phyloP scores from a whole-genome alignment of 2,329 filamentous ascomycete species.

The Bertia moriformis region DNA sequence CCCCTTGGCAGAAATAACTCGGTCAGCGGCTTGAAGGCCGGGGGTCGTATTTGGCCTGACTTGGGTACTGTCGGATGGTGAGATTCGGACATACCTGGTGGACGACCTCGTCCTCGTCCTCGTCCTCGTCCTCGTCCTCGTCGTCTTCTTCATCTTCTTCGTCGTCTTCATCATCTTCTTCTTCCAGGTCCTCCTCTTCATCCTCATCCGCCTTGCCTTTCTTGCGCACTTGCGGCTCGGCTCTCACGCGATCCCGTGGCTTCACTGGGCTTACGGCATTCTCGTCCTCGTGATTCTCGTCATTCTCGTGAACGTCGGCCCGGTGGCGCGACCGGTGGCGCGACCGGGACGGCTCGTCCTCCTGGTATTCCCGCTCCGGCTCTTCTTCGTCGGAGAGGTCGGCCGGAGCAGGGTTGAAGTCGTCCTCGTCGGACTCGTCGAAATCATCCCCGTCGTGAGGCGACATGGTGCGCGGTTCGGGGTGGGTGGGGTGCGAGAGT shows the following conservation, averaged over 20 bases:
- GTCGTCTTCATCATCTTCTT: conserved; percentile 30
- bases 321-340: conserved; percentile 15
- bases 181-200: conserved; percentile 30
- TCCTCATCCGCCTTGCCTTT: conserved; percentile 27
- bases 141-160: conserved; percentile 52
- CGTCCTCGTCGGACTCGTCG: conserved; percentile 68
- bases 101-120: conserved; percentile 5
- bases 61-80: conserved; percentile 32
- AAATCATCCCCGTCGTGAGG: no score
- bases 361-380: conserved; percentile 18
- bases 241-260: conserved; percentile 14
- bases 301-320: conserved; percentile 8
- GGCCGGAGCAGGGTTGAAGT: conserved; percentile 74
- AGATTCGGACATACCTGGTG: conserved; percentile 7
- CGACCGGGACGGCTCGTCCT: conserved; percentile 5
- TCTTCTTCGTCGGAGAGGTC: conserved; percentile 62
- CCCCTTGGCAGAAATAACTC: conserved; percentile 22
- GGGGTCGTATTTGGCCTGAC: not conserved
- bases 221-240: conserved; percentile 16
- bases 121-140: conserved; percentile 49
- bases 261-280: conserved; percentile 28
- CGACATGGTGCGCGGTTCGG: no score
- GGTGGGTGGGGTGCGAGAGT: no score
- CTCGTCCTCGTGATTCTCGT: conserved; percentile 22
- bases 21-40: conserved; percentile 7